phyloP scores from a whole-genome alignment of 2,329 filamentous ascomycete species.

The Magnaporthales sp. region DNA sequence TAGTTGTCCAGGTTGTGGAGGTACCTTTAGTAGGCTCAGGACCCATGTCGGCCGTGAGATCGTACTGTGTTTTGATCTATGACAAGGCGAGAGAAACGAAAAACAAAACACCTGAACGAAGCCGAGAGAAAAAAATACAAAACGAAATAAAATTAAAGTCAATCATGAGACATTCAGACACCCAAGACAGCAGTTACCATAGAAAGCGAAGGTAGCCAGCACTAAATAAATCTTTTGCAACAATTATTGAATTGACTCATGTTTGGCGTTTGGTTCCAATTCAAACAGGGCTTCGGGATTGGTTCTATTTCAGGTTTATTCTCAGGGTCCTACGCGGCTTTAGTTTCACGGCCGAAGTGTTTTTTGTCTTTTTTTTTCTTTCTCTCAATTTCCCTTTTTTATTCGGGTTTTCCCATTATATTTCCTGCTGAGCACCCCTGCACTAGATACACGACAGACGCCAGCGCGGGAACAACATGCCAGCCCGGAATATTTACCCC shows the following conservation, averaged over 20 bases:
- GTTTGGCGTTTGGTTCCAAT: not conserved
- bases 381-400: not conserved
- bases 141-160: not conserved
- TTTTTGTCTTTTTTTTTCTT: not conserved
- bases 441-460: not conserved
- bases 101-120: not conserved
- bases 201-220: not conserved
- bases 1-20: not conserved
- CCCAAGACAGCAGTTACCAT: not conserved
- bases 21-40: not conserved
- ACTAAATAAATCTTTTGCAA: not conserved
- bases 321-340: not conserved
- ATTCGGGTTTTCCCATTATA: too few species aligned
- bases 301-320: too few species aligned
- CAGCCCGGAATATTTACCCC: not conserved
- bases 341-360: not conserved
- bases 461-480: not conserved
- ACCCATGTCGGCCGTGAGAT: not conserved
- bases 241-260: not conserved
- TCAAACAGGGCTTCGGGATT: not conserved
- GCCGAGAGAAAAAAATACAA: not conserved
- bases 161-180: not conserved
- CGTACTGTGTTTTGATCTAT: not conserved
- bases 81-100: not conserved
- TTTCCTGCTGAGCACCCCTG: not conserved